Conservation (phyloP, 2,329 filamentous ascomycete species). For the Pseudopyricularia javanii region DNA sequence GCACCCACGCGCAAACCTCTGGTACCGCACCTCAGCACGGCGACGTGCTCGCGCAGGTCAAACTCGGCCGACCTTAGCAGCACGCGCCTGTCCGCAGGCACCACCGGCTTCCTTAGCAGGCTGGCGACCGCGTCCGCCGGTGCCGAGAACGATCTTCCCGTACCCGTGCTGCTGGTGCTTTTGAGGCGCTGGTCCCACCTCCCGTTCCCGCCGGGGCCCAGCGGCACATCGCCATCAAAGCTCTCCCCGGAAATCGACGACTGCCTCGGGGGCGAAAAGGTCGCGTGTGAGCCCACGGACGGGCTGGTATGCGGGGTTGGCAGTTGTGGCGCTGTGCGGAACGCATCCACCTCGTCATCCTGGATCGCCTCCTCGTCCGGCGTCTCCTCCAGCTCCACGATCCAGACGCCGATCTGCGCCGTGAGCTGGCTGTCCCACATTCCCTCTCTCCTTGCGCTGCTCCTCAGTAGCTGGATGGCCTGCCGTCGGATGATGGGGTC, state of each 20-base stretch:
- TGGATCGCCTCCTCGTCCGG: slow-evolving; percentile 17
- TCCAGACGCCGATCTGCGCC: slow-evolving; percentile 42
- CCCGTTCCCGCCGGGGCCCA: slow-evolving; percentile 31
- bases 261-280: slow-evolving; percentile 4
- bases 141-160: slow-evolving; percentile 7
- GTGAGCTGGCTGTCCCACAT: slow-evolving; percentile 57
- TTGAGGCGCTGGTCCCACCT: slow-evolving; percentile 20
- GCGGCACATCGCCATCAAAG: slow-evolving; percentile 19
- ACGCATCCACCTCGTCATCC: slow-evolving; percentile 3
- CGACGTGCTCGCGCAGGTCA: slow-evolving; percentile 37
- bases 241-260: slow-evolving; percentile 9
- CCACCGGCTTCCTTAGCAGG: slow-evolving; percentile 11
- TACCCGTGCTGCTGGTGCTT: slow-evolving; percentile 5
- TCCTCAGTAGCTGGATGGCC: slow-evolving; percentile 48
- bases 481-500: slow-evolving; percentile 42
- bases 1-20: slow-evolving; percentile 33
- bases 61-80: slow-evolving; percentile 46
- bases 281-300: slow-evolving; percentile 8
- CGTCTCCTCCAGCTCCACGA: slow-evolving; percentile 41
- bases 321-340: slow-evolving; percentile 1
- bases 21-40: slow-evolving; percentile 40
- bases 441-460: slow-evolving; percentile 49
- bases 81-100: slow-evolving; percentile 41
- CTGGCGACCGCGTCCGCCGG: background rate
- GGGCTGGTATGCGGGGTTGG: slow-evolving; percentile 16